Base-by-base conservation (phyloP, 2,329 filamentous ascomycete species). In the Botrytis porri region DNA sequence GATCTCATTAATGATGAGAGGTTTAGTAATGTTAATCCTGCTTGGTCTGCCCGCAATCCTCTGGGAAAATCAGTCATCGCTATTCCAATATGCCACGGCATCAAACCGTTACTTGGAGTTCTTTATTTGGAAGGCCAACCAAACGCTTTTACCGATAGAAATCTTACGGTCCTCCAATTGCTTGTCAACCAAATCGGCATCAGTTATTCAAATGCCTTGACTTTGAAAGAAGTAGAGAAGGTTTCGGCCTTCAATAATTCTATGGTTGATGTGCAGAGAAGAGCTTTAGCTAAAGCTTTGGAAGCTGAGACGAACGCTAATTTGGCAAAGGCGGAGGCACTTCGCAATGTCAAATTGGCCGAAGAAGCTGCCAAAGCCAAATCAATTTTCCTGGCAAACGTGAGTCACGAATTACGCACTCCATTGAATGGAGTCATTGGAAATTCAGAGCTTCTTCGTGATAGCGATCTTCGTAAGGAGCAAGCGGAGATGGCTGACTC, bases 361-460 rank as follows among this genome's bases (percentile, higher is more conserved):
- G 92, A 95, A 80, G 93, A 95, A 81, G 93, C 93, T 18, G 92
- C 92, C 35, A 93, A 92, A 81, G 93, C 92, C 57, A 95, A 95
- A 81, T 92, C 90, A 3, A 93, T 95, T 73, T 95, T 95, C 82
- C 84, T 93, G 62, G 91, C 91, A 59, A 93, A 93, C 75, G 93
- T 95, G 76, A 94, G 91, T 3, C 93, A 95, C 81, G 93, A 95
- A 82, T 83, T 95, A 73, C 89, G 92, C 64, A 95, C 92, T 2
- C 94, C 94, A 0, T 90, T 97, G 67, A 95, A 95, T 73, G 94
- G 94, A 43, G 93, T 97, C 14, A 95, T 97, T 78, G 94, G 94
- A 64, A 97, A 97, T 85, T 93, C 92, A 18, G 94, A 97, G 81
- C 87, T 97, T 25, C 83, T 97, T 12, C 86, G 93, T 65, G 93